Conservation (phyloP, 345 rosid genomes). For the Heritiera fomes region DNA sequence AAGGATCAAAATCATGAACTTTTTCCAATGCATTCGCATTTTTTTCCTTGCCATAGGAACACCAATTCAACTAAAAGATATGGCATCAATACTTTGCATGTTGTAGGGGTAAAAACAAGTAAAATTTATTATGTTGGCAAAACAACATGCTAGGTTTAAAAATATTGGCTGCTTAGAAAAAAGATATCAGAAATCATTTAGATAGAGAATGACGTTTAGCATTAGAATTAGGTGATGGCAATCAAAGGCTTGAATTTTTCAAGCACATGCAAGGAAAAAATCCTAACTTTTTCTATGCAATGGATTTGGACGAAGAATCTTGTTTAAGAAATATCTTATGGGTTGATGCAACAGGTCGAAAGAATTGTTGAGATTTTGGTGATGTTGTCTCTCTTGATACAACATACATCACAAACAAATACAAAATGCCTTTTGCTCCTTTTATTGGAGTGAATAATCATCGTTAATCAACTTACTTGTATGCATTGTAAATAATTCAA, state of each 20-base stretch:
- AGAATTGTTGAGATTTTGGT: slow-evolving; percentile 38
- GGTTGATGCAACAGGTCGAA: slow-evolving; percentile 52
- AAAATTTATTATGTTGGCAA: slow-evolving; percentile 9
- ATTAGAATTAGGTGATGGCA: not conserved
- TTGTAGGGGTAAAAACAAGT: not conserved
- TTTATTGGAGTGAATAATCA: not conserved
- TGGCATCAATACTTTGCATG: not conserved
- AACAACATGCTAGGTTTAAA: slow-evolving; percentile 1
- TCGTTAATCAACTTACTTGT: not conserved
- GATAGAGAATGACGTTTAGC: not conserved
- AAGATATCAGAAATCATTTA: not conserved
- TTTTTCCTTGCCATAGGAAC: no score
- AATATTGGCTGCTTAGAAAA: slow-evolving; percentile 1
- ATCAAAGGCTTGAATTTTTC: no score
- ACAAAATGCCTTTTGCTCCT: not conserved
- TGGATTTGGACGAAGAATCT: slow-evolving; percentile 10
- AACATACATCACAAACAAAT: slow-evolving; percentile 35
- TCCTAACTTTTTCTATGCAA: no score
- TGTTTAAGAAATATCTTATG: slow-evolving; percentile 44
- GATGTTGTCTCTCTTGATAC: slow-evolving; percentile 46
- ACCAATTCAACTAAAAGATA: no score
- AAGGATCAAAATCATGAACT: no score
- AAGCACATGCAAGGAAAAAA: no score
- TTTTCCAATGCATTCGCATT: no score
- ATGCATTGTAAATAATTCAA: not conserved